These are phyloP conservation scores for Aspergillus fructus DNA, from an alignment of 2,329 filamentous ascomycete species.

Conservation along the genomic window DNA sequence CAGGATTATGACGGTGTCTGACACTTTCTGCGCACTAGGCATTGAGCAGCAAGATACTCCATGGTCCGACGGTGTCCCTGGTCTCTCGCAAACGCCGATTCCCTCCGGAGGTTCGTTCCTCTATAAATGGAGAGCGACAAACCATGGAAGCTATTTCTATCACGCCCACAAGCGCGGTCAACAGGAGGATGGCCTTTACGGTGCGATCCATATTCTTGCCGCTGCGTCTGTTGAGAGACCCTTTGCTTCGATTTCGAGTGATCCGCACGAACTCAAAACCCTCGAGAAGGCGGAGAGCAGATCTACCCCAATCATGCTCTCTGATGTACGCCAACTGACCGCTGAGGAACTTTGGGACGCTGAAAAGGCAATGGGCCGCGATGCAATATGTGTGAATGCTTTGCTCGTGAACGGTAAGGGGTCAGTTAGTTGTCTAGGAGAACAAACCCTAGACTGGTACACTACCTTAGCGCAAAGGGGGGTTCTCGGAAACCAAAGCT, in stretches of 20 bases:
- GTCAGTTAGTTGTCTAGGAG: conserved; percentile 49
- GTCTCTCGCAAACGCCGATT: conserved; percentile 54
- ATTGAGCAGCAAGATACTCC: conserved; percentile 52
- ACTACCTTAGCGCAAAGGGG: conserved; percentile 21
- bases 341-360: conserved; percentile 43
- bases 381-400: conserved; percentile 58
- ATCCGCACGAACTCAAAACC: conserved; percentile 35
- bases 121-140: conserved; percentile 54
- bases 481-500: conserved; percentile 13
- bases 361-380: conserved; percentile 27
- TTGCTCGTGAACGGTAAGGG: conserved; percentile 62
- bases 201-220: conserved; percentile 52
- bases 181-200: conserved; percentile 60
- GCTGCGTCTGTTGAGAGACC: conserved; percentile 41
- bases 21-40: conserved; percentile 11
- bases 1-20: not conserved
- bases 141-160: conserved; percentile 61
- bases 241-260: conserved; percentile 49
- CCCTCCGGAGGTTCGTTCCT: conserved; percentile 48
- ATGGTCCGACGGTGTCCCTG: conserved; percentile 60
- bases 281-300: conserved; percentile 51
- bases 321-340: conserved; percentile 56
- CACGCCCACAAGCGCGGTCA: conserved; percentile 57
- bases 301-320: conserved; percentile 50
- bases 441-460: conserved; percentile 43